Evolutionary conservation across 2,329 filamentous ascomycete species (phyloP).

Genomic region (Teratosphaeria viscida): DNA sequence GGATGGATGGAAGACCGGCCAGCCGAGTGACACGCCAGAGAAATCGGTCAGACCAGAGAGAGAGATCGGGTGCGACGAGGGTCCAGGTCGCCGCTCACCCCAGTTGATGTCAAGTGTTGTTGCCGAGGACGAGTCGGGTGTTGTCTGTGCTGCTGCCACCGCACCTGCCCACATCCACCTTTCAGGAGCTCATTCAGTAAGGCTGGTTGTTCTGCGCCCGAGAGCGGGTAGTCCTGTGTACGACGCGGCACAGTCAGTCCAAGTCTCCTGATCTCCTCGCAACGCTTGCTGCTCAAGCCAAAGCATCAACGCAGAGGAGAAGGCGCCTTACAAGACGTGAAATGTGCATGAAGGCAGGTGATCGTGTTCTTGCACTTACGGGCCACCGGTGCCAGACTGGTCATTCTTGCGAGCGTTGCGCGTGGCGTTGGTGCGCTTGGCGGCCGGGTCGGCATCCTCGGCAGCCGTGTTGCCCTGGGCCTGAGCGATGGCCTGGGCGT

Average conservation of each 20-base stretch:
- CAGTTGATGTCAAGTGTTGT: slow-evolving; percentile 1
- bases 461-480: slow-evolving; percentile 54
- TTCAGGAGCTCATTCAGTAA: slow-evolving; percentile 40
- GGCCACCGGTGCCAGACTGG: slow-evolving; percentile 49
- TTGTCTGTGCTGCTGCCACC: slow-evolving; percentile 26
- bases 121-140: slow-evolving; percentile 19
- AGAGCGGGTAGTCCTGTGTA: slow-evolving; percentile 41
- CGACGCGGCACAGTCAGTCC: slow-evolving; percentile 32
- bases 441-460: slow-evolving; percentile 62
- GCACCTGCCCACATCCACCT: slow-evolving; percentile 23
- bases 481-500: slow-evolving; percentile 85
- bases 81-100: slow-evolving; percentile 13
- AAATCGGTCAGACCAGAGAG: neutral
- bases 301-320: slow-evolving; percentile 58
- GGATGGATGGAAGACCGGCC: slow-evolving; percentile 4
- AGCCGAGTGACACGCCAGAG: slow-evolving; percentile 11
- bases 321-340: slow-evolving; percentile 66
- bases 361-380: slow-evolving; percentile 50
- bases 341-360: slow-evolving; percentile 19
- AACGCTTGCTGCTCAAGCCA: slow-evolving; percentile 52
- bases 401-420: slow-evolving; percentile 43
- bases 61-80: neutral
- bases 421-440: slow-evolving; percentile 53
- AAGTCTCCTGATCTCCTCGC: slow-evolving; percentile 45
- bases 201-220: slow-evolving; percentile 42